Percentiles rank a stretch among this genome's conserved stretches.
Conservation (phyloP, 768 basidiomycete genomes). For the Leccinum obscurum region DNA sequence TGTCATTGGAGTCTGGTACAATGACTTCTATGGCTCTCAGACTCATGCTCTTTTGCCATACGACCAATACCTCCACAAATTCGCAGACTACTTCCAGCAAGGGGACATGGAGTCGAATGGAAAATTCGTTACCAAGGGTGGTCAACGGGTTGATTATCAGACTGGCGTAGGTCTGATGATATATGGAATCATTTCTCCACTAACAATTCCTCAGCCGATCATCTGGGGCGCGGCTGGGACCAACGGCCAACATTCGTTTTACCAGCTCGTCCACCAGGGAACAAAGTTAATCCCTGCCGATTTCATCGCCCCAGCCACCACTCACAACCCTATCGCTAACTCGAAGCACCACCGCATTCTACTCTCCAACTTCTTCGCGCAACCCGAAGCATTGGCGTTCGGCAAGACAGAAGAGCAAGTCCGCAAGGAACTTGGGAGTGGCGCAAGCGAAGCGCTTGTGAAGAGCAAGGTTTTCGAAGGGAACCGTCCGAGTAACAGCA, state of each 20-base stretch:
- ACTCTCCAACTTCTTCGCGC: conserved; percentile 97
- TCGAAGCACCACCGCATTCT: conserved; percentile 98
- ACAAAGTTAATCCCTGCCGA: conserved; percentile 91
- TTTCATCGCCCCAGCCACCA: conserved; percentile 86
- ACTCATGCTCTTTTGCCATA: conserved; percentile 95
- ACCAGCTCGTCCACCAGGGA: conserved; percentile 94
- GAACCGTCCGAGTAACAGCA: conserved; percentile 94
- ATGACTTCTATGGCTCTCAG: conserved; percentile 97
- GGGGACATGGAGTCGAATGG: conserved; percentile 99
- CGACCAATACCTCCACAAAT: conserved; percentile 99
- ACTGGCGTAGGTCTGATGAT: conserved; percentile 72
- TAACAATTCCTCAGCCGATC: conserved; percentile 64
- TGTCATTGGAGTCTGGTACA: conserved; percentile 95
- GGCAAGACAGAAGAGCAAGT: conserved; percentile 96
- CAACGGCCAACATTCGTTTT: conserved; percentile 99
- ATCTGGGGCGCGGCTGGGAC: conserved; percentile 99
- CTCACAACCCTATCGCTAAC: conserved; percentile 83
- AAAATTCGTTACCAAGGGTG: conserved; percentile 93
- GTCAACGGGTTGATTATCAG: conserved; percentile 91
- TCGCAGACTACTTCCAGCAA: conserved; percentile 99
- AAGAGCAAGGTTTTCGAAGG: conserved; percentile 99
- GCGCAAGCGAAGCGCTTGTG: conserved; percentile 79
- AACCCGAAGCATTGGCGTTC: conserved; percentile 96
- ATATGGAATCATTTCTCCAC: background rate
- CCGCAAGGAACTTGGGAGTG: conserved; percentile 59